Base-by-base conservation (phyloP, 225 moss, liverwort and hornwort genomes). In the Polytrichum formosum region DNA sequence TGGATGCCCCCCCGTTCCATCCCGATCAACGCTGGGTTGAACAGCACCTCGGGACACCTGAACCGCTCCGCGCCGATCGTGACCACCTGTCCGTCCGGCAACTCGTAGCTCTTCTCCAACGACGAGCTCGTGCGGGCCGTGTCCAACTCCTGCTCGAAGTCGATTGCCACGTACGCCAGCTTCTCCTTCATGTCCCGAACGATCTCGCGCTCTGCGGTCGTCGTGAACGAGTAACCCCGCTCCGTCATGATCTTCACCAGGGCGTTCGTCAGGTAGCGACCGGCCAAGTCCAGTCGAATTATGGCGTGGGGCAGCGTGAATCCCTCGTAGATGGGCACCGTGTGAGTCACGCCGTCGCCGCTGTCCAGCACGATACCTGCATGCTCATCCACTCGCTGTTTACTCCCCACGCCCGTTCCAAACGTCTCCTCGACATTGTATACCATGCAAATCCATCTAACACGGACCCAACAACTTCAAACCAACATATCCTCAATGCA, bases 151-250 rank as follows among this genome's bases (percentile, higher is more conserved):
- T 87, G 84, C 79, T 87, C 87, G 28, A 77, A 87, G 68, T 87
- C 83, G 25, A 87, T 82, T 26, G 87, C 87, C 63, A 87, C 81
- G 33, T 87, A 87, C 16, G 83, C 90, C 72, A 94, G 75, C 83
- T 91, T 91, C 74, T 94, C 93, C 81, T 94, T 94, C 90, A 94
- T 94, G 72, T 94, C 93, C 31, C 93, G 76, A 1, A 94, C 93
- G 65, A 94, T 94, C 73, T 94, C 93, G 1, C 93, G 76, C 86
- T 86, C 93, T 1, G 93, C 93, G 4, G 91, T 93, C 18, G 93
- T 93, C 7, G 93, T 93, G 78, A 93, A 93, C 26, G 91, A 89
- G 69, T 93, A 93, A 18, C 93, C 91, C 26, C 91, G 88, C 81
- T 93, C 93, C 5, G 91, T 93, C 33, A 93, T 73, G 56, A 93